Conservation (phyloP, 306 rosid genomes). For the Cicer chorassanicum region DNA sequence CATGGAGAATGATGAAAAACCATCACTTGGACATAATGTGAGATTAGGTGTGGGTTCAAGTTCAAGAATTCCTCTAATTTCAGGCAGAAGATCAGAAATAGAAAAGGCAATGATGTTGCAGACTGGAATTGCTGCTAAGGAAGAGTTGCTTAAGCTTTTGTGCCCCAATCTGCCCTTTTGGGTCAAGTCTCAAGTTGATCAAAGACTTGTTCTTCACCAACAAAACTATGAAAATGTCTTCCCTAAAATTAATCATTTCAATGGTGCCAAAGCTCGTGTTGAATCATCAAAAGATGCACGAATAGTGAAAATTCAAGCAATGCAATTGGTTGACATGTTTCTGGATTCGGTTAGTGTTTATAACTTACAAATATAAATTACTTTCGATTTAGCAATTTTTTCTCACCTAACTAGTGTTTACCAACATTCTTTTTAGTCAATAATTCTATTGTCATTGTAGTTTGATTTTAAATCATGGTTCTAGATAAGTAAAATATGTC, state of each 20-base stretch:
- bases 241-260: conserved; percentile 49
- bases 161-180: conserved; percentile 58
- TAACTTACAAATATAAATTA: neutral
- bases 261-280: conserved; percentile 24
- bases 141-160: conserved; percentile 56
- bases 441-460: too few relatives aligned
- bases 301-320: conserved; percentile 48
- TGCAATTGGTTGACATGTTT: conserved; percentile 55
- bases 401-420: too few relatives aligned
- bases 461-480: too few relatives aligned
- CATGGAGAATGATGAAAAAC: neutral
- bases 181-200: conserved; percentile 48
- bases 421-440: too few relatives aligned
- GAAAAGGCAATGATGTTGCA: conserved; percentile 41
- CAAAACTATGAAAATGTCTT: conserved; percentile 50
- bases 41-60: neutral
- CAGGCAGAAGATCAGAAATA: too few relatives aligned
- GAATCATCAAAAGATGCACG: conserved; percentile 73
- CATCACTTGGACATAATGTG: conserved; percentile 30
- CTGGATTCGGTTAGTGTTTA: conserved; percentile 56
- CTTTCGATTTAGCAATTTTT: too few relatives aligned
- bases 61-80: conserved; percentile 16
- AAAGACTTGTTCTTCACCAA: conserved; percentile 48
- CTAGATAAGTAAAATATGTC: too few relatives aligned
- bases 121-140: conserved; percentile 50